Base-by-base conservation (phyloP, 208 protist genomes). In the Naegleria gruberi region DNA sequence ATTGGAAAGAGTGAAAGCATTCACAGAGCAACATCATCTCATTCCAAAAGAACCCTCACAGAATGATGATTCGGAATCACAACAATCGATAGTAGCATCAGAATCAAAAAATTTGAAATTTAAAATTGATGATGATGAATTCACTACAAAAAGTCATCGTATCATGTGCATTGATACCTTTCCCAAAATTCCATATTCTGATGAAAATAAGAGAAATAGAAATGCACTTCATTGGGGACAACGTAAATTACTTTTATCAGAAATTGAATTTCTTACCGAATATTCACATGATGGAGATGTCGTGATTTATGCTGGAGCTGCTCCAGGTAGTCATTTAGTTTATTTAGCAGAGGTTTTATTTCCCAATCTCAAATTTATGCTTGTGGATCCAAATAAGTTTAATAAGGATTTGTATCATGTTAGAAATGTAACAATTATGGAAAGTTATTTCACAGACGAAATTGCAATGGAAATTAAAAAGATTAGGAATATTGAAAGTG, bases 221-320 rank as follows among this genome's bases (percentile, higher is more conserved):
- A 97, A 94, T 30, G 93, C 95, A 17, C 93, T 97, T 41, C 97
- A 99, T 93, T 99, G 97, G 97, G 97, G 97, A 8, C 97, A 99
- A 94, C 94, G 97, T 12, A 98, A 99, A 93, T 93, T 98, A 2
- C 92, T 99, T 12, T 91, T 99, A 17, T 98, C 96, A 4, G 97
- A 98, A 91, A 96, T 99, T 83, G 97, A 98, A 93, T 94, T 99
- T 65, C 93, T 99, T 10, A 95, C 94, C 42, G 85, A 95, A 42
- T 46, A 86, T 46, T 23, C 30, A 46, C 23, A 46, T 5, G 17
- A 46, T 7, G 82, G 43, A 43, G 42, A 42, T 34, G 45, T 40
- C 15, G 97, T 98, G 91, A 94, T 99, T 30, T 98, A 98, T 91
- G 97, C 96, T 0, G 97, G 97, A 15, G 95, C 97, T 4, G 97